Evolutionary conservation across 371 early-diverging fungal genomes (phyloP), one percentile per base, ranked within the genome.

Genomic region (Rhizomucor pusillus): DNA sequence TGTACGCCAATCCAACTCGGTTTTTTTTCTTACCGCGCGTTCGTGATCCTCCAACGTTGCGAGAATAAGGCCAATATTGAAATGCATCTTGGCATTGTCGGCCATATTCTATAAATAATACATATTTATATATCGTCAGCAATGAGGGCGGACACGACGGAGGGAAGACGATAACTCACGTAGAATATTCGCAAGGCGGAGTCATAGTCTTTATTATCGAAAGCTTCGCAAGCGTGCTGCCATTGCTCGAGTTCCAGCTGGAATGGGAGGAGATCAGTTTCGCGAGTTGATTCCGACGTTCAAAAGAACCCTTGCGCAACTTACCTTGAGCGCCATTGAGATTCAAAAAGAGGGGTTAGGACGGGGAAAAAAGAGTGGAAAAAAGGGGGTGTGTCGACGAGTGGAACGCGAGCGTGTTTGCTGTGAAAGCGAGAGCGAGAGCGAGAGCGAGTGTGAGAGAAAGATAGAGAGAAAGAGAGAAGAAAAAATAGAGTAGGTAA

Each of bases 31-130:
- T 87, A 92, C 94, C 52, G 96, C 95, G 57, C 81, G 84, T 23
- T 88, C 81, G 65, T 89, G 81, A 56, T 91, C 83, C 25, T 85
- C 86, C 49, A 88, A 63, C 18, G 85, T 82, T 10, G 88, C 79
- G 46, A 85, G 82, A 40, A 90, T 85, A 56, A 93, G 81, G 10
- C 91, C 96, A 61, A 96, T 90, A 69, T 96, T 97, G 71, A 94
- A 98, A 73, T 93, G 90, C 54, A 95, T 92, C 75, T 93, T 93
- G 43, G 97, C 87, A 19, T 85, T 84, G 64, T 94, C 93, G 24
- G 93, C 94, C 51, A 95, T 91, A 39, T 80, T 72, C 92, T 92
- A 77, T 37, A 43, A 24, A 35, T 24, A 37, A 43, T 22, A 23
- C 19, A 45, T 37, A 5, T 16, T 23, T 40, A 16, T 37, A 43